Evolutionary conservation across 331 rosid genomes (phyloP), one percentile per base, ranked within the genome.

Genomic region (Prunus yedoensis): DNA sequence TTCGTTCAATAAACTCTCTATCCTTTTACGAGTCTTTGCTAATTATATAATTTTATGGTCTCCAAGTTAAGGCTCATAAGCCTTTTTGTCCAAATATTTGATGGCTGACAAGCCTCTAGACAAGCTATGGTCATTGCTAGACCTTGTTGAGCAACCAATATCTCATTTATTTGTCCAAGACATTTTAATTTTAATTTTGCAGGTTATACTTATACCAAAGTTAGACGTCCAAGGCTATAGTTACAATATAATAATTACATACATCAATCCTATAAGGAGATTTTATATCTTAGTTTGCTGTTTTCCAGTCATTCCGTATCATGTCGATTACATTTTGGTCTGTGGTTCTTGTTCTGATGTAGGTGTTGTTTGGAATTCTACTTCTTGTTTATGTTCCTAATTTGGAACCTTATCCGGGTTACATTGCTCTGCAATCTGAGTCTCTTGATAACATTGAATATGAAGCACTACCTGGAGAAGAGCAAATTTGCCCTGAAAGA

Each of bases 401-500:
- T 65, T 79, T 93, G 86, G 88, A 83, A 85, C 96, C 96, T 68
- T 80, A 85, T 80, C 80, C 91, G 62, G 94, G 92, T 12, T 86
- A 87, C 70, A 49, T 70, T 46, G 56, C 71, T 52, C 51, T 70
- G 66, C 85, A 80, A 83, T 53, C 83, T 4, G 97, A 87, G 54
- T 8, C 79, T 75, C 87, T 83, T 62, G 85, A 85, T 78, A 78
- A 87, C 77, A 81, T 74, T 41, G 97, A 84, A 73, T 91, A 91
- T 66, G 94, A 88, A 82, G 89, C 81, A 70, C 84, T 91, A 75
- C 78, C 83, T 66, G 93, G 86, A 56, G 92, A 81, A 78, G 92
- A 91, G 54, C 82, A 88, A 79, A 88, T 89, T 74, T 93, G 20
- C 83, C 98, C 97, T 2, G 98, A 93, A 83, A 84, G 90, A 78